Evolutionary conservation across 116 monocot species (phyloP), one percentile per base, ranked within the genome.

Genomic region (Papilionanthe hybrid): DNA sequence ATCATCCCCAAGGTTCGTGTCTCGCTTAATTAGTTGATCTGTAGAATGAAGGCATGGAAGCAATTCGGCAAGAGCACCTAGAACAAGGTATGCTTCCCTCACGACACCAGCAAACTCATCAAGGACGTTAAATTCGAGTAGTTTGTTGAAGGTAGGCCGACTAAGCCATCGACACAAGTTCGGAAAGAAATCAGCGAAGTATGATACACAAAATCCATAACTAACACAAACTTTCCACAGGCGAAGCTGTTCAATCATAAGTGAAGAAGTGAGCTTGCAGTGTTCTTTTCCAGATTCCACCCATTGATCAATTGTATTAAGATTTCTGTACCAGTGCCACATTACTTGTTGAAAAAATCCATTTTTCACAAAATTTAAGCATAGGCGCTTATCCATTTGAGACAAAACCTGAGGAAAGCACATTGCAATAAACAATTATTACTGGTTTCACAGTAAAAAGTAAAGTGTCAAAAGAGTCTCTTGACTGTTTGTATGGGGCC

Each of bases 161-260:
- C 75, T 85, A 75, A 98, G 82, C 93, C 94, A 98, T 37, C 86
- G 77, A 76, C 90, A 93, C 79, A 98, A 79, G 37, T 84, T 71
- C 53, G 91, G 90, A 77, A 98, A 98, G 75, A 94, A 89, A 76
- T 98, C 98, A 29, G 88, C 13, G 72, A 94, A 98, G 79, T 84
- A 87, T 30, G 84, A 8, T 78, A 91, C 66, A 78, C 98, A 98
- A 84, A 90, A 93, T 12, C 94, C 94, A 85, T 98, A 91, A 20
- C 76, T 66, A 77, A 98, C 88, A 78, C 88, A 98, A 79, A 93
- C 91, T 77, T 87, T 98, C 98, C 98, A 98, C 19, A 98, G 75
- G 43, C 98, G 87, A 76, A 98, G 82, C 69, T 94, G 91, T 80
- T 98, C 91, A 53, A 93, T 85, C 87, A 93, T 90, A 74, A 98